Evolutionary conservation across 2,329 filamentous ascomycete species (phyloP), one percentile per base, ranked within the genome.

Genomic region (Beauveria asiatica): DNA sequence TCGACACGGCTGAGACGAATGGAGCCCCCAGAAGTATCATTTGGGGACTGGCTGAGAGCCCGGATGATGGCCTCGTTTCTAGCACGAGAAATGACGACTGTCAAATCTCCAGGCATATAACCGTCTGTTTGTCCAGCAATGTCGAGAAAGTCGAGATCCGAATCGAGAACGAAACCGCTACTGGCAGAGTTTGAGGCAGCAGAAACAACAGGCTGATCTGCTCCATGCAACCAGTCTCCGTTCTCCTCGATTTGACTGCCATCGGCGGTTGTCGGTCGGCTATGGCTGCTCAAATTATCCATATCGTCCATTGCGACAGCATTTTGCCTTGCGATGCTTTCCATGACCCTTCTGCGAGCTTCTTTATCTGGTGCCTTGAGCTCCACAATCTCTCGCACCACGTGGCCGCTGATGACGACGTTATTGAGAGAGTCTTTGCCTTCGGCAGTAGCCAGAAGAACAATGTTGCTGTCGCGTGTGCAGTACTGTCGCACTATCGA

Each of bases 31-130:
- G 79, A 75, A 1, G 76, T 73, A 48, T 78, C 75, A n/a, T 73
- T 73, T 0, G 77, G 68, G 0, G 75, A 73, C 63, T 81, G 80
- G 49, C 77, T 76, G 30, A 97, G 87, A 8, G 88, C 87, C 10
- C 93, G 88, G 66, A 97, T 96, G 17, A 99, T 82, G 27, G 93
- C 90, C 74, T 97, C 94, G 67, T 93, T 96, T 58, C 92, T 85
- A 42, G 94, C 93, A 61, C 94, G 84, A 11, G 90, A 87, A 19
- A 96, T 89, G 11, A 99, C 83, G 2, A 97, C 81, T 17, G 88
- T 86, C 42, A 99, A 80, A 72, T 99, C 94, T 3, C 92, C 94
- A 1, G 94, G 93, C 92, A 97, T 97, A 70, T 97, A 99, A 1
- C 94, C 94, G 70, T 99, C 94, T 0, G 93, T 97, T 66, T 93